Base-by-base conservation (phyloP, 1,284 basidiomycete species). In the Austroboletus niveus region DNA sequence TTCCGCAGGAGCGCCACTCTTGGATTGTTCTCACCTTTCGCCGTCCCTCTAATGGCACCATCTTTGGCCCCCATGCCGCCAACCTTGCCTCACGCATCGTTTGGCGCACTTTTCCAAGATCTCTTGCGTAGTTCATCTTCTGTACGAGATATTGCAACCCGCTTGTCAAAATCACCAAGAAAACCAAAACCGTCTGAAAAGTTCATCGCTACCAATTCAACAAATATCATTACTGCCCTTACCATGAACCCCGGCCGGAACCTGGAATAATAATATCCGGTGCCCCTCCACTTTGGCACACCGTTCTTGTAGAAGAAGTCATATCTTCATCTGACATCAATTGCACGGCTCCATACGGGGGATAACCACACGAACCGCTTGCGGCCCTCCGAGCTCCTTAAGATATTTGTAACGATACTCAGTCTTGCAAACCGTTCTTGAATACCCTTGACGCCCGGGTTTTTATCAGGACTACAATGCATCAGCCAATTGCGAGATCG, bases 301-400 rank as follows among this genome's bases (percentile, higher is more conserved):
- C 92, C 92, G 56, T 93, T 92, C 70, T 92, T 92, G 74, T 88
- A 89, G 76, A 94, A 94, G 72, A 92, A 92, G 70, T 94, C 89
- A 59, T 93, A 93, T 57, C 89, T 89, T 54, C 39, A 22, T 20
- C 34, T 35, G 29, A 40, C 29, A 45, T 62, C 5, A 63, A 29
- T 9, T 38, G 17, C 27, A 10, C 38, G 47, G 15, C 15, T 14
- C n/a, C 9, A 17, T 44, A 48, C 42, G 24, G 10, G 27, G 15
- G 32, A 42, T 20, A 5, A 45, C 17, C 27, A 64, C 45, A 77
- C 84, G 53, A 69, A 92, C 82, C 92, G 80, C 68, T 90, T 81
- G 42, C 94, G 81, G 49, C 84, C 81, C 60, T 89, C 91, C 20
- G 76, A 59, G 62, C 86, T 86, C 57, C 91, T 78, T 60, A 98